phyloP scores from a whole-genome alignment of 495 filamentous ascomycete species.

The Aspergillus affinis region DNA sequence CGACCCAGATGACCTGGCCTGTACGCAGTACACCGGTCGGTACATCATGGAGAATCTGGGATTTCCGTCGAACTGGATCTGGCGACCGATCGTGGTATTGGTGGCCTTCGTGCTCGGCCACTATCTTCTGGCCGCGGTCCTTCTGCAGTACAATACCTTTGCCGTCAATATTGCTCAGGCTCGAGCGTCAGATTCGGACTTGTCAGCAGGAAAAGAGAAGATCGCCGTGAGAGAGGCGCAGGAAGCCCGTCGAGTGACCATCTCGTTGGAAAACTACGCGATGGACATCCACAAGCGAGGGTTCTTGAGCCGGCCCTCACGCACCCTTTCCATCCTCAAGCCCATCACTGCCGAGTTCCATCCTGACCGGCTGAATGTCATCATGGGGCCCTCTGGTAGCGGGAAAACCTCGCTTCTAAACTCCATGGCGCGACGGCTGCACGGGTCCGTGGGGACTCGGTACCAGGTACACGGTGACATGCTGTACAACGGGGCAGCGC shows the following conservation, averaged over 20 bases:
- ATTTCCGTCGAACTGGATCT: slow-evolving; percentile 62
- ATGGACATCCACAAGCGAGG: slow-evolving; percentile 62
- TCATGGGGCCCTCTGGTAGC: slow-evolving; percentile 75
- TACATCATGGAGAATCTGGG: slow-evolving; percentile 67
- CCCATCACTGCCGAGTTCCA: slow-evolving; percentile 62
- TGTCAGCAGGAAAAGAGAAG: slow-evolving; percentile 56
- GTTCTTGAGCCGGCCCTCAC: slow-evolving; percentile 29
- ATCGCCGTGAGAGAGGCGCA: slow-evolving; percentile 48
- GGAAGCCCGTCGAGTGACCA: slow-evolving; percentile 56
- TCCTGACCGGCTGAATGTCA: slow-evolving; percentile 65
- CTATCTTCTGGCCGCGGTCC: slow-evolving; percentile 52
- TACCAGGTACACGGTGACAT: slow-evolving; percentile 59
- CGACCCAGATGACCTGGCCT: slow-evolving; percentile 55
- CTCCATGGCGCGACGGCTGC: slow-evolving; percentile 62
- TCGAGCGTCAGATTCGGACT: slow-evolving; percentile 50
- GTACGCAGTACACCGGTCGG: slow-evolving; percentile 62
- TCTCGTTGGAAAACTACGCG: slow-evolving; percentile 59
- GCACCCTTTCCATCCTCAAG: slow-evolving; percentile 58
- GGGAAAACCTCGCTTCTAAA: slow-evolving; percentile 74
- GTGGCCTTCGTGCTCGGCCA: slow-evolving; percentile 58
- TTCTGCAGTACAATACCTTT: slow-evolving; percentile 57
- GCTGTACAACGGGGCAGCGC: slow-evolving; percentile 64
- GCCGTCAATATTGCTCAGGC: slow-evolving; percentile 61
- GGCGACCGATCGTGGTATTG: slow-evolving; percentile 59
- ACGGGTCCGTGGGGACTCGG: slow-evolving; percentile 51